Evolutionary conservation across 2,329 filamentous ascomycete species (phyloP), one percentile per base, ranked within the genome.

Genomic region (Aspergillus arachidicola): DNA sequence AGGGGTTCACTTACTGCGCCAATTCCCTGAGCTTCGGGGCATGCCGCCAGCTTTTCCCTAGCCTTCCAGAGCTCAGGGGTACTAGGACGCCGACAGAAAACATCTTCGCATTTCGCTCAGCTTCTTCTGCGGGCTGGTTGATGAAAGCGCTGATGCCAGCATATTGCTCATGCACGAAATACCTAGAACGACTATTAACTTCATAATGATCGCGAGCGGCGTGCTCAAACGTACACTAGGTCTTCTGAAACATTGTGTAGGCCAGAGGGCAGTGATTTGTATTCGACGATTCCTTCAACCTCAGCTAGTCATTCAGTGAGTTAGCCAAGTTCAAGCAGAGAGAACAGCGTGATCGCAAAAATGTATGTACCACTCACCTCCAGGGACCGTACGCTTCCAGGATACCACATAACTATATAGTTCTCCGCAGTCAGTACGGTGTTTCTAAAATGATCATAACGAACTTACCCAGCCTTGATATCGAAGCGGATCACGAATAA

Each of bases 211-310:
- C 21, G 19, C 43, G 19, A 16, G 21, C 16, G 23, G 50, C 41
- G 28, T 38, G 46, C 51, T n/a, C 9, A 23, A 26, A 66, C 75
- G 58, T 80, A 86, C 79, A 91, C 83, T 58, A 98, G 83, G 78
- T 99, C 95, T 68, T 94, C 88, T 36, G 89, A 84, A 23, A 98
- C 92, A 62, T 92, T 91, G 79, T 99, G 95, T 57, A 97, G 80
- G 28, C 95, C 95, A 0, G 94, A 98, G 2, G 95, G 95, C 54
- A 99, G 85, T 65, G 93, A 96, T 80, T 97, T 98, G 85, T 93
- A 99, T 80, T 99, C 95, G 72, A 97, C 93, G 28, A 91, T 88
- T 60, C 93, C 93, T 70, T 96, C 92, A 56, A 98, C 86, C 54
- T 84, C 78, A 46, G 87, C 83, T 85, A 62, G 63, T 54, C 59